Base-by-base conservation (phyloP, 1,284 basidiomycete species). In the Puccinia triticina region DNA sequence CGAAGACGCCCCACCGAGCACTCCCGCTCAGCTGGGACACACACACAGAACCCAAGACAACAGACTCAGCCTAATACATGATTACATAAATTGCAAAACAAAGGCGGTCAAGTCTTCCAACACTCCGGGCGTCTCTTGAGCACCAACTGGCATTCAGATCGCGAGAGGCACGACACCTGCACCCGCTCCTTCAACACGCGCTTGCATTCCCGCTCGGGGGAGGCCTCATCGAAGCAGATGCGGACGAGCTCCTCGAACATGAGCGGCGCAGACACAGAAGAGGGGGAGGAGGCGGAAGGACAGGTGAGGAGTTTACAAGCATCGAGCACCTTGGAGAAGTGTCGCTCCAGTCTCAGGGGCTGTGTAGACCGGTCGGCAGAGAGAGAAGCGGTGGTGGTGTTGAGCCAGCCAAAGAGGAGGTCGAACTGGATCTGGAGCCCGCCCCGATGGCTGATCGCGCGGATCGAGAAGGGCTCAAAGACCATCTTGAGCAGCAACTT, bases 101-200 rank as follows among this genome's bases (percentile, higher is more conserved):
- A n/a, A n/a, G n/a, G n/a, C n/a, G n/a, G n/a, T 43, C n/a, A 67
- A 26, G 14, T 46, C 46, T 53, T 43, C 71, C 71, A 73, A 73
- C 71, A 50, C 26, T 73, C 71, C 4, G 71, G 71, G 32, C 71
- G 50, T 29, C 71, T 48, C 23, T 73, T 73, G 3, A 73, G 21
- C 10, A 73, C 26, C 10, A 11, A 1, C 26, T 50, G 71, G 26
- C 71, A 73, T 29, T 73, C 71, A 10, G 43, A n/a, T 29, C 71
- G 50, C 7, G 40, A 48, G 23, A 73, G 46, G 7, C 23, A 48
- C 8, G 43, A 73, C 29, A 73, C 18, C 12, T 29, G 10, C 12
- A 73, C n/a, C 2, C 48, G 71, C 12, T 73, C 46, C 29, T 50
- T 73, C 21, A 53, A 48, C 10, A 73, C 1, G 57, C 4, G 1